phyloP scores from a whole-genome alignment of 371 early-diverging fungal species.

The Phascolomyces articulosus region DNA sequence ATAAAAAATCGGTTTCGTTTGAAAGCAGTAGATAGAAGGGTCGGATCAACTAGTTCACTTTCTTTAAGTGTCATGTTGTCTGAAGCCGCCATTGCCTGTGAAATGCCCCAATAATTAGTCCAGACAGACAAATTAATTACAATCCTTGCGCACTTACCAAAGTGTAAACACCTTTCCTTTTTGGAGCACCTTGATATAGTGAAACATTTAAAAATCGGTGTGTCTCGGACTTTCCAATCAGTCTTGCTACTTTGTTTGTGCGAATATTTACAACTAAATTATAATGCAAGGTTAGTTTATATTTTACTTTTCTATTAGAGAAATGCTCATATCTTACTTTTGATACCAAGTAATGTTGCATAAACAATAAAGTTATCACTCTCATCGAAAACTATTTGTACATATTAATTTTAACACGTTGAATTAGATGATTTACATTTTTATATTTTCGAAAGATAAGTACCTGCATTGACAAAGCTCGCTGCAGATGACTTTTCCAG shows the following conservation, averaged over 20 bases:
- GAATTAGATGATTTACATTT: no score
- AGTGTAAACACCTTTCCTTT: conserved; percentile 74
- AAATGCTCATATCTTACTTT: no score
- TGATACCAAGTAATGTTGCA: conserved; percentile 93
- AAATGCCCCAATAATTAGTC: no score
- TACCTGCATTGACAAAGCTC: conserved; percentile 75
- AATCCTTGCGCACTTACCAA: conserved; percentile 50
- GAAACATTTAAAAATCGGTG: conserved; percentile 89
- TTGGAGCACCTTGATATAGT: conserved; percentile 89
- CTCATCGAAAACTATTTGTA: conserved; percentile 95
- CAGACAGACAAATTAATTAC: no score
- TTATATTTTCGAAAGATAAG: no score
- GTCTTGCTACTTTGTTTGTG: conserved; percentile 80
- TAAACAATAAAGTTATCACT: conserved; percentile 88
- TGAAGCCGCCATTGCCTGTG: conserved; percentile 92
- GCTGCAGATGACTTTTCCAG: conserved; percentile 76
- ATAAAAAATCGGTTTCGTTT: conserved; percentile 92
- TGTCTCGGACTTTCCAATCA: conserved; percentile 91
- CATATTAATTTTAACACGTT: no score
- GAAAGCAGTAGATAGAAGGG: conserved; percentile 88
- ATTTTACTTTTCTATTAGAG: no score
- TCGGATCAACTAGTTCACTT: conserved; percentile 77
- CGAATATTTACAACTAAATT: conserved; percentile 72
- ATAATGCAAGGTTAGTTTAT: neutral
- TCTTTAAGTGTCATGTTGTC: conserved; percentile 83